Percentiles rank a stretch among this genome's conserved stretches.
phyloP scores from a whole-genome alignment of 2,329 filamentous ascomycete species.

The Aspergillus sp. region DNA sequence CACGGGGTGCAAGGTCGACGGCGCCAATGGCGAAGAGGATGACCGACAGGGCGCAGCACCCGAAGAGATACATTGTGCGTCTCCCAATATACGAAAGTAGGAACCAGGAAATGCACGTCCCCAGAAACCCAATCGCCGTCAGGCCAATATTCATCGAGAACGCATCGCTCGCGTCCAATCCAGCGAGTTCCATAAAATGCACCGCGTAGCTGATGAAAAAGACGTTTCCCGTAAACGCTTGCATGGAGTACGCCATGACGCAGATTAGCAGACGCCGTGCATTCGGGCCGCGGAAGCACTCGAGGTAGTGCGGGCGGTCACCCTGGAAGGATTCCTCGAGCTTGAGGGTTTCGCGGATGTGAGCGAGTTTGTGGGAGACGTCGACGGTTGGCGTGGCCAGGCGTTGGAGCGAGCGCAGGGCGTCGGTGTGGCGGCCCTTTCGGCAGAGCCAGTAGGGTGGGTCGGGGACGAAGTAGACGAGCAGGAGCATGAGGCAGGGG shows the following conservation, averaged over 20 bases:
- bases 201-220: slow-evolving; percentile 39
- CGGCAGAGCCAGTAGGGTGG: slow-evolving; percentile 33
- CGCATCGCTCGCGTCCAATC: slow-evolving; percentile 28
- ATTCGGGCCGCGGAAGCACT: slow-evolving; percentile 35
- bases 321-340: slow-evolving; percentile 27
- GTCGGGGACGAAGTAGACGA: slow-evolving; percentile 30
- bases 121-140: slow-evolving; percentile 49
- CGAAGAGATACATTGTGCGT: slow-evolving; percentile 46
- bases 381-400: slow-evolving; percentile 28
- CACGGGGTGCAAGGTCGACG: slow-evolving; percentile 43
- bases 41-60: slow-evolving; percentile 38
- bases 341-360: slow-evolving; percentile 35
- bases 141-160: slow-evolving; percentile 46
- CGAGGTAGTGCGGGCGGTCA: slow-evolving; percentile 22
- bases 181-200: slow-evolving; percentile 43
- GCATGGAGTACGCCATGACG: slow-evolving; percentile 37
- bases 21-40: slow-evolving; percentile 46
- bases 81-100: slow-evolving; percentile 45
- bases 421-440: slow-evolving; percentile 27
- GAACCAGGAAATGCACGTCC: slow-evolving; percentile 49
- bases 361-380: slow-evolving; percentile 28
- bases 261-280: slow-evolving; percentile 34
- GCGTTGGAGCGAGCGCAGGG: slow-evolving; percentile 22
- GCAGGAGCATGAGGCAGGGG: slow-evolving; percentile 27
- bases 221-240: slow-evolving; percentile 34